phyloP scores from a whole-genome alignment of 164 flowering plant genomes.

The Brasenia schreberi region DNA sequence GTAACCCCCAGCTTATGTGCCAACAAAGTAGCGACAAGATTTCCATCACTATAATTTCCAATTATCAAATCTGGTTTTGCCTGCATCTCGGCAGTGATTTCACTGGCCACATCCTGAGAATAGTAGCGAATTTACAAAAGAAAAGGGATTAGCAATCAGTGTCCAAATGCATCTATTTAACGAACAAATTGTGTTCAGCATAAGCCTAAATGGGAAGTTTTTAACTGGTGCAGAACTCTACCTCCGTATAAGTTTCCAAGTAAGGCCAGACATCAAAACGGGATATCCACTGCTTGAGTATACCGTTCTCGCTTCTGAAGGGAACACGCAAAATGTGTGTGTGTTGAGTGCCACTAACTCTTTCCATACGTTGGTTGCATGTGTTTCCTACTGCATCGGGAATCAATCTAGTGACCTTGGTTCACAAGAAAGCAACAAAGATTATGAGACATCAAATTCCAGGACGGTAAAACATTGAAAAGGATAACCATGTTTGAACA shows the following conservation, averaged over 20 bases:
- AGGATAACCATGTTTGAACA: background rate
- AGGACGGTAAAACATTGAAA: background rate
- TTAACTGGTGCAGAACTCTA: conserved; percentile 11
- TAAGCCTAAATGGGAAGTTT: too few species aligned
- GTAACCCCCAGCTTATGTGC: conserved; percentile 80
- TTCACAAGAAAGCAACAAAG: conserved; percentile 1
- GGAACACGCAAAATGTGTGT: conserved; percentile 86
- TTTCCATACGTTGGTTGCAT: conserved; percentile 88
- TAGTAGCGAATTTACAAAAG: background rate
- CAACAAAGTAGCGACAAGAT: conserved; percentile 87
- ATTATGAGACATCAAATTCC: background rate
- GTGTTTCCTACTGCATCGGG: conserved; percentile 96
- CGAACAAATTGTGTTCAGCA: too few species aligned
- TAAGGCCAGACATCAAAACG: conserved; percentile 99
- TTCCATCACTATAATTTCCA: conserved; percentile 98
- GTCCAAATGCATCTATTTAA: too few species aligned
- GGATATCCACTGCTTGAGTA: conserved; percentile 92
- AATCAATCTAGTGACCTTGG: conserved; percentile 79
- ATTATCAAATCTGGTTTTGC: conserved; percentile 82
- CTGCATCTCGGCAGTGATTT: conserved; percentile 77
- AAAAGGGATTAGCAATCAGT: too few species aligned
- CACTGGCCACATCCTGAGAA: conserved; percentile 62
- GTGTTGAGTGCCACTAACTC: conserved; percentile 72
- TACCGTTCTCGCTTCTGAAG: conserved; percentile 73
- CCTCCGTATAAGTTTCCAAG: conserved; percentile 79